Base-by-base conservation (phyloP, 106 monocot species). In the Dendrobium officinale region DNA sequence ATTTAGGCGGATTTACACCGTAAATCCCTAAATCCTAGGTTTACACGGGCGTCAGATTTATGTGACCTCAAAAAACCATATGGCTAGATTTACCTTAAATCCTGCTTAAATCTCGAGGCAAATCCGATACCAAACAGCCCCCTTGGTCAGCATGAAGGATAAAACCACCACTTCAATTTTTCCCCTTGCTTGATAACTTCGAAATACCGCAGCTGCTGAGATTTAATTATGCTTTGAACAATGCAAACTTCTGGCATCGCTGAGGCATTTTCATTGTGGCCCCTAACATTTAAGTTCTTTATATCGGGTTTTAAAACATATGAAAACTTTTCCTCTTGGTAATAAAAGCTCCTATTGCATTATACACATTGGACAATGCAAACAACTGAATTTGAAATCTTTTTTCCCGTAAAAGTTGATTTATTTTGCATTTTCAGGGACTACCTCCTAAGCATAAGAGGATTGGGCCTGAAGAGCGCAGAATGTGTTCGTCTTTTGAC, bases 401-500 rank as follows among this genome's bases (percentile, higher is more conserved):
- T 31, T 31, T 56, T 56, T 56, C 18, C 19, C 56, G 13, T 17
- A 19, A 74, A 74, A 76, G 26, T 54, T 73, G 72, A 54, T 68
- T 77, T 11, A 18, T 78, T 81, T 70, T 79, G 9, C 86, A 56
- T 22, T 83, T 88, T 9, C 86, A 99, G 98, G 87, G 92, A 93
- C 44, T 99, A 90, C 74, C 98, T 99, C 40, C 83, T 99, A 43
- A 95, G 98, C 78, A 85, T 99, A 85, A 79, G 85, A 78, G 98
- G 98, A 77, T 80, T 99, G 75, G 98, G 98, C 49, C 84, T 99
- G 24, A 99, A 99, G 81, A 99, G 98, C 85, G 95, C 90, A 64
- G 98, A 99, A 85, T 99, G 98, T 87, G 92, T 99, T 84, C 94
- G 95, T 6, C 87, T 95, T 77, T 87, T 99, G 83, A 91, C 98